Evolutionary conservation across 352 stramenopile genomes (phyloP).

Genomic region (Phytophthora fragariaefolia): DNA sequence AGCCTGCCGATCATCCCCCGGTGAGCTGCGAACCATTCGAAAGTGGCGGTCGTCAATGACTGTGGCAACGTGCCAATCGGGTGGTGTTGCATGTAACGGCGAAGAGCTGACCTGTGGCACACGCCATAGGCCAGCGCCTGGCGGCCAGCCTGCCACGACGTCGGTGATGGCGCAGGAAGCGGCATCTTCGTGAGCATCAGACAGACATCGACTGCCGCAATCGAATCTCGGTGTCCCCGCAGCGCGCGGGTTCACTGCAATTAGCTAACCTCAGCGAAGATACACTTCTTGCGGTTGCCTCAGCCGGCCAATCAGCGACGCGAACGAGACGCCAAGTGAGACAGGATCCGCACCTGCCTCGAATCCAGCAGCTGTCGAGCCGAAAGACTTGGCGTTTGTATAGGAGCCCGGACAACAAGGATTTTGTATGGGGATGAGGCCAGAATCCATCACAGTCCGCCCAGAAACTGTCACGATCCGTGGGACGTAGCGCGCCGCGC

Average conservation of each 20-base stretch:
- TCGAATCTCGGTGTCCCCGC: too few relatives aligned
- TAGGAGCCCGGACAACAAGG: not conserved
- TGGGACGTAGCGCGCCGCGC: too few relatives aligned
- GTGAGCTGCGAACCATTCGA: too few relatives aligned
- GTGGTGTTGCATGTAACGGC: too few relatives aligned
- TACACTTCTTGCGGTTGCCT: too few relatives aligned
- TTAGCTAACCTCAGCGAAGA: constrained; percentile 6
- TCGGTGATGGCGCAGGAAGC: too few relatives aligned
- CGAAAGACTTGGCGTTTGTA: constrained; percentile 4
- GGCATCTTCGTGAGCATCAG: not conserved
- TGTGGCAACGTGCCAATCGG: too few relatives aligned
- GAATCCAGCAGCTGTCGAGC: constrained; percentile 17
- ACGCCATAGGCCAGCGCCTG: too few relatives aligned
- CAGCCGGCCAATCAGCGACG: not conserved
- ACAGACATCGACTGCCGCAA: not conserved
- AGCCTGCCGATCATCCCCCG: too few relatives aligned
- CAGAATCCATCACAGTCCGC: constrained; percentile 34
- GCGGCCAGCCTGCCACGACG: too few relatives aligned
- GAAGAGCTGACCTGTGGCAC: too few relatives aligned
- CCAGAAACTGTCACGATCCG: constrained; percentile 40
- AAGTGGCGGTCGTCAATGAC: too few relatives aligned
- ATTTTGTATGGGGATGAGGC: constrained; percentile 15
- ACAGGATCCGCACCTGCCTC: constrained; percentile 4
- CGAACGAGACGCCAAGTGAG: not conserved
- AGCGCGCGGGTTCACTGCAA: constrained; percentile 9